phyloP scores from a whole-genome alignment of 306 rosid genomes.

The Vigna unguiculata region DNA sequence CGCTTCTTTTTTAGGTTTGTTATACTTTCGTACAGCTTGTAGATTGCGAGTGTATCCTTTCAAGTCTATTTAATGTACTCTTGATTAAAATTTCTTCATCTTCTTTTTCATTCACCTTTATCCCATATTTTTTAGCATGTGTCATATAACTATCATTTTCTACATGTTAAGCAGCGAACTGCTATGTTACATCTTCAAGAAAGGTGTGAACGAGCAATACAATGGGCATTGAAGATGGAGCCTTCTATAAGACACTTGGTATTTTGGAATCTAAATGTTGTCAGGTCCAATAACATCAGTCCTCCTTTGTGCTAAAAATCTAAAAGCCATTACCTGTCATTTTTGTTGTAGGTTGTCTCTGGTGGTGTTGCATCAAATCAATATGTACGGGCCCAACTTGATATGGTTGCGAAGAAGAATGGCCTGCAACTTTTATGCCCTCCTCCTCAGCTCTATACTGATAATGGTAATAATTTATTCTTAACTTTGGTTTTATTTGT shows the following conservation, averaged over 20 bases:
- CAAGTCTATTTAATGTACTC: constrained; percentile 23
- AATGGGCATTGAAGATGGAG: constrained; percentile 93
- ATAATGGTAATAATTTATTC: constrained; percentile 72
- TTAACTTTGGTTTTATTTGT: constrained; percentile 29
- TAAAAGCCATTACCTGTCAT: constrained; percentile 29
- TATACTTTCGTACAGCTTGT: too few relatives aligned
- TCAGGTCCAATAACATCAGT: constrained; percentile 20
- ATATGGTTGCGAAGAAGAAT: constrained; percentile 69
- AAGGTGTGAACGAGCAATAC: constrained; percentile 89
- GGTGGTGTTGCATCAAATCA: constrained; percentile 98
- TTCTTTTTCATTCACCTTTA: constrained; percentile 18
- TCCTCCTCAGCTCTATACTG: constrained; percentile 95
- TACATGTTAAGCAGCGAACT: constrained; percentile 61
- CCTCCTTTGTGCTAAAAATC: constrained; percentile 20
- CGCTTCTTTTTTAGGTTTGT: constrained; percentile 94
- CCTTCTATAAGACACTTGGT: constrained; percentile 89
- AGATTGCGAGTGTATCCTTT: too few relatives aligned
- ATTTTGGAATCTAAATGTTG: constrained; percentile 41
- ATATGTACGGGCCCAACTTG: constrained; percentile 81
- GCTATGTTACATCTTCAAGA: constrained; percentile 97
- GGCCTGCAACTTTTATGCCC: constrained; percentile 85
- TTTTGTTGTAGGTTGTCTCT: constrained; percentile 75
- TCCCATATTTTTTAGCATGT: constrained; percentile 3
- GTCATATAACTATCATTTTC: not conserved
- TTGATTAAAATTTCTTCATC: constrained; percentile 11